Percentiles rank a stretch among this genome's conserved stretches.
phyloP scores from a whole-genome alignment of 1,284 basidiomycete species.

The Melampsora larici-populina region DNA sequence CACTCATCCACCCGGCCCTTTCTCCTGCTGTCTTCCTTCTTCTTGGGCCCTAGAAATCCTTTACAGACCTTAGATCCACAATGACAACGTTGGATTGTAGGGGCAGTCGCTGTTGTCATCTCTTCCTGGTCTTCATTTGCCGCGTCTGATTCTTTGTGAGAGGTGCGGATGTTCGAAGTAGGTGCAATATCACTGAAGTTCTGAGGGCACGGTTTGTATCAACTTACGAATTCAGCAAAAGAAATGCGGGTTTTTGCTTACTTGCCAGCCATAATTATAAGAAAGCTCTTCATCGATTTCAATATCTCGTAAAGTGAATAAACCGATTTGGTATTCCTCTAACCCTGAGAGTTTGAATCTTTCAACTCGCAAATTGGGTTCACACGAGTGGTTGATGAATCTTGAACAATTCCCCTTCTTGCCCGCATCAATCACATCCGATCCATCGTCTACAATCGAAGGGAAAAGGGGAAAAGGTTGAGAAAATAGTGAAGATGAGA shows the following conservation, averaged over 20 bases:
- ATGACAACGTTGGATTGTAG: constrained; percentile 36
- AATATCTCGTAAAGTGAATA: constrained; percentile 38
- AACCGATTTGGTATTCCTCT: constrained; percentile 40
- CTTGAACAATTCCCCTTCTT: constrained; percentile 39
- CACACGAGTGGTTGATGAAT: constrained; percentile 40
- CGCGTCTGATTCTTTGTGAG: background rate
- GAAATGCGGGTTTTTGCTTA: background rate
- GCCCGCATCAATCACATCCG: constrained; percentile 42
- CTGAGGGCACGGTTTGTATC: background rate
- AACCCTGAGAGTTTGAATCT: constrained; percentile 36
- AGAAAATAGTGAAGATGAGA: background rate
- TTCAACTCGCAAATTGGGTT: constrained; percentile 31
- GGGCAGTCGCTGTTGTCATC: constrained; percentile 23
- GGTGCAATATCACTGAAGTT: constrained; percentile 42
- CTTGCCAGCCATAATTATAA: constrained; percentile 40
- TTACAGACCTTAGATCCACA: constrained; percentile 37
- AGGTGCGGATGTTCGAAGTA: constrained; percentile 37
- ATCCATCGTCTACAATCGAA: constrained; percentile 26
- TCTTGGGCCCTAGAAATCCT: constrained; percentile 25
- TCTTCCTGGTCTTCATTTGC: background rate
- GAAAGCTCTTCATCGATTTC: constrained; percentile 35
- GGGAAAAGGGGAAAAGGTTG: background rate
- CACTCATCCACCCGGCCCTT: too few species aligned
- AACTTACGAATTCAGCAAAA: background rate
- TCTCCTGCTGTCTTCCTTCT: too few species aligned